Evolutionary conservation across 2,329 filamentous ascomycete species (phyloP), one percentile per base, ranked within the genome.

Genomic region (Colletotrichum tropicale): DNA sequence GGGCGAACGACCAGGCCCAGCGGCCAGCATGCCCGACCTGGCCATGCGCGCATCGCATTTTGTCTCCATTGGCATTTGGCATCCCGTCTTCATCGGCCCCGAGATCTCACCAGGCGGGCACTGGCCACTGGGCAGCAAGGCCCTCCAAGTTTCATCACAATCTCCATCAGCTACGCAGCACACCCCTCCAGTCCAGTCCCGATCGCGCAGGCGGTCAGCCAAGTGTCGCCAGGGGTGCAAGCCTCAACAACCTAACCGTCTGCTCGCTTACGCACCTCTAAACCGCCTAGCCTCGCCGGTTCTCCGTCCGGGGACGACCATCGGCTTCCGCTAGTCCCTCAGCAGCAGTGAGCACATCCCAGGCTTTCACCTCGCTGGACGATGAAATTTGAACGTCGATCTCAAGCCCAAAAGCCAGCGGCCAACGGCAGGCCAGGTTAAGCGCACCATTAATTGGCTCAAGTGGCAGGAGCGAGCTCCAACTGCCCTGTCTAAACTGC

Each of bases 181-280:
- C 66, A 32, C 67, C 68, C 68, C 67, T 74, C 62, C 38, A 60
- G 30, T n/a, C 8, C 56, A 61, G 60, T 26, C 15, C 74, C 34
- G 32, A 73, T 74, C 18, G 5, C 70, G 74, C 24, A 75, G 74
- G 74, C 74, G 74, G 74, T 75, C 70, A 66, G 64, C 21, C 43
- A 60, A 36, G 24, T 66, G 34, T 60, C 43, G 56, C 16, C 70
- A 66, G 73, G 73, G 69, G 62, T 72, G 73, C 62, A 72, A 75
- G 73, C 74, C 74, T 75, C 74, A 75, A 75, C 74, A 75, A 75
- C 72, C 73, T 73, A 69, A 73, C 70, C 70, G 70, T 74, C 18
- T 58, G 15, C 74, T 75, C 74, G 74, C 74, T 75, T 75, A 74
- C 34, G 64, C 74, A 52, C 64, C 73, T 75, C 73, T 69, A 73